Conservation (phyloP, 208 protist genomes). For the Crithidia sp. region DNA sequence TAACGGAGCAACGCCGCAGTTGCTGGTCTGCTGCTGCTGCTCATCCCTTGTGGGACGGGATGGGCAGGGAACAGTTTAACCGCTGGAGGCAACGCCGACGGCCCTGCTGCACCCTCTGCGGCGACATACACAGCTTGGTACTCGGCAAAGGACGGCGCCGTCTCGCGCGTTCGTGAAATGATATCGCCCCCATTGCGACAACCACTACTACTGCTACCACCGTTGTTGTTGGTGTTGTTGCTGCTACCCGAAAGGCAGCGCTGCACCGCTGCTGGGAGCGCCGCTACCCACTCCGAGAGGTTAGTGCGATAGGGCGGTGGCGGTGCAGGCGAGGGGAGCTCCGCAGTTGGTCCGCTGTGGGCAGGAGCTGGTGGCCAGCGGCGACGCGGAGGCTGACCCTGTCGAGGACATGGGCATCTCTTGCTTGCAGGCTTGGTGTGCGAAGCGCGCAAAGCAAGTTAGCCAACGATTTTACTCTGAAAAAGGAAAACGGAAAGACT, state of each 20-base stretch:
- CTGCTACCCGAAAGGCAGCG: neutral
- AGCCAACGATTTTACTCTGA: neutral
- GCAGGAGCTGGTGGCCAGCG: neutral
- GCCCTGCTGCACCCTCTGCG: neutral
- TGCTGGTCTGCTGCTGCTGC: too few species aligned
- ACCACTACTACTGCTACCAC: neutral
- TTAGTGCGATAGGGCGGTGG: slow-evolving; percentile 41
- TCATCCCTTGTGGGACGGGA: neutral
- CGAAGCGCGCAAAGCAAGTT: too few species aligned
- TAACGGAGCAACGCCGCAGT: too few species aligned
- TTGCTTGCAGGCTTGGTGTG: neutral
- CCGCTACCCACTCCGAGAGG: slow-evolving; percentile 22
- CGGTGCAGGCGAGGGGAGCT: too few species aligned
- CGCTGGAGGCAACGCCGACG: neutral
- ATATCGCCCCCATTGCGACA: neutral
- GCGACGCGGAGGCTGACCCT: neutral
- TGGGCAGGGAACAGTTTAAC: neutral
- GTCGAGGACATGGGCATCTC: neutral
- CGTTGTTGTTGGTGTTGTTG: neutral
- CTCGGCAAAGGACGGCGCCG: neutral
- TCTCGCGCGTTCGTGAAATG: neutral
- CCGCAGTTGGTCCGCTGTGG: neutral
- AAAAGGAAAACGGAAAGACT: neutral
- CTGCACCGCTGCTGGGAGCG: slow-evolving; percentile 20
- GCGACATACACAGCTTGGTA: neutral